Conservation (phyloP, 2,329 filamentous ascomycete species). For the Paracamarosporium sp. region DNA sequence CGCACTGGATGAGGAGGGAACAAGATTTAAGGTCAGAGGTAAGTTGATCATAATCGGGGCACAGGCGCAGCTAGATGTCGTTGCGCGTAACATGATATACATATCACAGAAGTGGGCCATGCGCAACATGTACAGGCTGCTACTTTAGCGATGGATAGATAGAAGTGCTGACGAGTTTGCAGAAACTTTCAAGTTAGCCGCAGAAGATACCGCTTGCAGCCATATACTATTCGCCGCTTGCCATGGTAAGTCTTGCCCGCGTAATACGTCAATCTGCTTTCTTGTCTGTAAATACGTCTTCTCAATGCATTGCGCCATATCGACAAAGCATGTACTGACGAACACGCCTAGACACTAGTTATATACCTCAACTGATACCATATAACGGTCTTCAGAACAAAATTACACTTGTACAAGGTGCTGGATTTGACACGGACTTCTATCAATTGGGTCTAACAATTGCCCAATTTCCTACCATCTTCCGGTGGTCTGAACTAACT, state of each 20-base stretch:
- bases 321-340: background rate
- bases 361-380: conserved; percentile 63
- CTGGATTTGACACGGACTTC: conserved; percentile 61
- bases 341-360: conserved; percentile 52
- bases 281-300: background rate
- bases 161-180: conserved; percentile 10
- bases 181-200: conserved; percentile 58
- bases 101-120: background rate
- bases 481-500: conserved; percentile 48
- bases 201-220: conserved; percentile 66
- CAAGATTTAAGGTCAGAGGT: conserved; percentile 67
- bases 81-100: background rate
- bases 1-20: conserved; percentile 65
- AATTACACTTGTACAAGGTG: conserved; percentile 63
- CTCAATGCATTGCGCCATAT: background rate
- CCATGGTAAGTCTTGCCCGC: conserved; percentile 48
- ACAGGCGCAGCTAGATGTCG: background rate
- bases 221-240: conserved; percentile 70
- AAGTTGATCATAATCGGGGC: conserved; percentile 1
- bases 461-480: conserved; percentile 61
- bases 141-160: background rate
- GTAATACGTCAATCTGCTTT: background rate
- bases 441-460: conserved; percentile 58
- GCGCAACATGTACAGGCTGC: background rate
- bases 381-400: conserved; percentile 57